phyloP scores from a whole-genome alignment of 2,329 filamentous ascomycete genomes.

The Sporothrix pseudoabietina region DNA sequence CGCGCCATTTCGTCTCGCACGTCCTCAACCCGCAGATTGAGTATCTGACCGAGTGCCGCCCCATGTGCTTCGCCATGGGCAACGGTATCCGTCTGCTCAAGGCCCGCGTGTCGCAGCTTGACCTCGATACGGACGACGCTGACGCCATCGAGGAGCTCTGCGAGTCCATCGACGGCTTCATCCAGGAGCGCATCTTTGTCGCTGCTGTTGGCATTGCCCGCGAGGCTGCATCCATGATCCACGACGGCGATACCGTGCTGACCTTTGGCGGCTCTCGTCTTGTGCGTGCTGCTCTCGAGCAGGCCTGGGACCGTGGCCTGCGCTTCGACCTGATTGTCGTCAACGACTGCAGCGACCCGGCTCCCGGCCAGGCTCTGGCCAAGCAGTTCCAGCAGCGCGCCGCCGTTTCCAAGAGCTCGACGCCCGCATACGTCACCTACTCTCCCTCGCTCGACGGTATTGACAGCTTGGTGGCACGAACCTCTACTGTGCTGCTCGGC shows the following conservation, averaged over 20 bases:
- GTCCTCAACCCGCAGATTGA: constrained; percentile 93
- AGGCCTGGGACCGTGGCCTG: constrained; percentile 69
- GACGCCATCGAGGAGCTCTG: constrained; percentile 79
- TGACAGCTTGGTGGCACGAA: constrained; percentile 67
- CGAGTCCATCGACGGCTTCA: constrained; percentile 83
- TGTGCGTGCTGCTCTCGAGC: constrained; percentile 77
- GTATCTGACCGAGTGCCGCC: constrained; percentile 89
- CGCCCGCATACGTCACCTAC: constrained; percentile 72
- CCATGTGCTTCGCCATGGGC: constrained; percentile 94
- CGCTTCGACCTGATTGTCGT: constrained; percentile 82
- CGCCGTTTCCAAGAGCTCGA: constrained; percentile 51
- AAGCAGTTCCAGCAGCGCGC: constrained; percentile 56
- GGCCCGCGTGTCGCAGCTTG: constrained; percentile 85
- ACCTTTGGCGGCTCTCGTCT: constrained; percentile 86
- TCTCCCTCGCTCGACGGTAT: constrained; percentile 74
- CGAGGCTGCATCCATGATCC: constrained; percentile 73
- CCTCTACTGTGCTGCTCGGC: constrained; percentile 76
- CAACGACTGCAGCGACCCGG: constrained; percentile 64
- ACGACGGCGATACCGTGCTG: constrained; percentile 77
- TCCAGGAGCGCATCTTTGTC: constrained; percentile 84
- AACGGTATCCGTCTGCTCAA: constrained; percentile 96
- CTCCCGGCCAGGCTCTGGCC: constrained; percentile 62
- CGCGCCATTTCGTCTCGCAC: constrained; percentile 88
- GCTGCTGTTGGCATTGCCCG: constrained; percentile 84
- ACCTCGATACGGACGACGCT: constrained; percentile 79